Conservation (phyloP, 139 green algal species). For the Chlamydomonas sp. region DNA sequence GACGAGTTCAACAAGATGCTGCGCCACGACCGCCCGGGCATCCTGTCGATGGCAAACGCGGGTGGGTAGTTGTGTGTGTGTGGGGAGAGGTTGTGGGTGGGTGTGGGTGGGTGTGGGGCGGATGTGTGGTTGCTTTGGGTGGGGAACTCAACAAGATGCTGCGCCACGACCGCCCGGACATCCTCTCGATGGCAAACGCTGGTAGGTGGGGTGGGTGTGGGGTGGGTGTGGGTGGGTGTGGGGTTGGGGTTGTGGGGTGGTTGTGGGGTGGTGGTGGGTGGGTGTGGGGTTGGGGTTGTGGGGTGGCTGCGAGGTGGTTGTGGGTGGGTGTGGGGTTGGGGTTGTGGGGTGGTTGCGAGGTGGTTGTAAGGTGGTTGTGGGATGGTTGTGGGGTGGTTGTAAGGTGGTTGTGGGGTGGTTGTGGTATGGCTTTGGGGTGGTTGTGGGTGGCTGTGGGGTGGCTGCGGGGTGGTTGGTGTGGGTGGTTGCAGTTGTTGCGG, state of each 20-base stretch:
- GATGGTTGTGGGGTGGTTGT: too few species aligned
- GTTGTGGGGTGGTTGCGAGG: too few species aligned
- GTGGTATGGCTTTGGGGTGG: too few species aligned
- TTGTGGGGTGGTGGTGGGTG: not conserved
- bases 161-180: constrained; percentile 79
- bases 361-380: too few species aligned
- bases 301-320: too few species aligned
- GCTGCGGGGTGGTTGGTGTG: too few species aligned
- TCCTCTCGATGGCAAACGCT: constrained; percentile 86
- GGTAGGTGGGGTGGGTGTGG: constrained; percentile 14
- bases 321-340: too few species aligned
- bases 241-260: not conserved
- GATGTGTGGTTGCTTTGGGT: constrained; percentile 57
- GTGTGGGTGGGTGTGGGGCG: not conserved
- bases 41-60: constrained; percentile 84
- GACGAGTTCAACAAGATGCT: constrained; percentile 90
- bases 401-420: too few species aligned
- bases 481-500: too few species aligned
- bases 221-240: not conserved
- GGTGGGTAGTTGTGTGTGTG: constrained; percentile 18
- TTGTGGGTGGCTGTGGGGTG: too few species aligned
- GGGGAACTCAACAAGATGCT: constrained; percentile 89
- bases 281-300: not conserved
- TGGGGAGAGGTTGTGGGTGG: not conserved
- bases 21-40: constrained; percentile 79